phyloP scores from a whole-genome alignment of 192 early-diverging fungal genomes.

The Coemansia sp. region DNA sequence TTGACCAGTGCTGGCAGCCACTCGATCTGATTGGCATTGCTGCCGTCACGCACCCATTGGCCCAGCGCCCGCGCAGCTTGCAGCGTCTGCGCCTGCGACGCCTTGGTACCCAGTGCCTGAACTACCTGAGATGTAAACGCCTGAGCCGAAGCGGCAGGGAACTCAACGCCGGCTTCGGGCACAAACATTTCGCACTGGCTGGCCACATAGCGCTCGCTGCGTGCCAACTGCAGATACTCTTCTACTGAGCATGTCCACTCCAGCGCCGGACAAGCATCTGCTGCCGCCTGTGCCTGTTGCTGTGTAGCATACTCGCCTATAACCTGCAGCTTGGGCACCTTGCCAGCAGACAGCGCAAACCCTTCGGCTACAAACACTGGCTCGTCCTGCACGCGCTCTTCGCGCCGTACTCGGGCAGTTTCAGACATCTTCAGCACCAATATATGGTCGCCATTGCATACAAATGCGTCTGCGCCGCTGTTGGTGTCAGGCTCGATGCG shows the following conservation, averaged over 20 bases:
- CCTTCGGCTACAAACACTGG: constrained; percentile 14
- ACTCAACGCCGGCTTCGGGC: constrained; percentile 34
- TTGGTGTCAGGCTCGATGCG: constrained; percentile 35
- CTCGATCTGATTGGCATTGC: background rate
- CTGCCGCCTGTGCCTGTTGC: constrained; percentile 23
- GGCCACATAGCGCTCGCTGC: constrained; percentile 18
- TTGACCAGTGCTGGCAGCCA: too few species aligned
- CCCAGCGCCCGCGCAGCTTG: constrained; percentile 34
- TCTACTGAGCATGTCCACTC: constrained; percentile 46
- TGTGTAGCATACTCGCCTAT: constrained; percentile 27
- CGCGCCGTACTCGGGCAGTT: constrained; percentile 12
- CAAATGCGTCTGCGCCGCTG: constrained; percentile 43
- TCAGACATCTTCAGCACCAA: constrained; percentile 45
- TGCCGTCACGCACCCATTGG: constrained; percentile 24
- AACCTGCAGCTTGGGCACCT: constrained; percentile 5
- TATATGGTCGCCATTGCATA: constrained; percentile 57
- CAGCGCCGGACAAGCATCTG: constrained; percentile 17
- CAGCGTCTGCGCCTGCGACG: constrained; percentile 14
- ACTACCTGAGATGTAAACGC: constrained; percentile 17
- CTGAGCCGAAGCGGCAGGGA: constrained; percentile 22
- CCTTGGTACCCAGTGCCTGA: constrained; percentile 10
- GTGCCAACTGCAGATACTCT: constrained; percentile 36
- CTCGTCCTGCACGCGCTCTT: background rate
- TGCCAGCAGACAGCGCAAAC: constrained; percentile 7
- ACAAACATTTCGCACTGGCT: constrained; percentile 31